A percentile compares a stretch with the other conserved stretches of the same genome.
These are phyloP conservation scores for Aspergillus sp. DNA, from an alignment of 2,329 filamentous ascomycete species.

Conservation along the genomic window DNA sequence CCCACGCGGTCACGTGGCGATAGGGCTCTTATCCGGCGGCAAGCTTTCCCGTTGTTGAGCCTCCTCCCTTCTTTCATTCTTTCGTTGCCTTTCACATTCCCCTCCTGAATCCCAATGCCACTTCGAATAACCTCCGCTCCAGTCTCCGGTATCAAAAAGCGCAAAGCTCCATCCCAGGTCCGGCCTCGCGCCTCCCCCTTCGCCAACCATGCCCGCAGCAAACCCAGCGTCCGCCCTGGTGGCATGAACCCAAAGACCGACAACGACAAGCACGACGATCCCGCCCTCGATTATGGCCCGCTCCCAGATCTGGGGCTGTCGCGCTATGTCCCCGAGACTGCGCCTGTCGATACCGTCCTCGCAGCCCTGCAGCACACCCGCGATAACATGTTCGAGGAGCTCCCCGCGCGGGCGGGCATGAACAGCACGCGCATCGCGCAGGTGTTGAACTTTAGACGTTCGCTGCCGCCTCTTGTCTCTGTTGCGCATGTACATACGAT, in stretches of 20 bases:
- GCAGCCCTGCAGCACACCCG: slow-evolving; percentile 56
- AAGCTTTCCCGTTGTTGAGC: background rate
- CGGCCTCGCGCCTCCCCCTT: slow-evolving; percentile 42
- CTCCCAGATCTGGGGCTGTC: slow-evolving; percentile 55
- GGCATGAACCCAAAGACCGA: slow-evolving; percentile 19
- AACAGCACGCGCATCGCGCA: slow-evolving; percentile 61
- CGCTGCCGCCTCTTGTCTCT: slow-evolving; percentile 59
- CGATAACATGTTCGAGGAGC: slow-evolving; percentile 54
- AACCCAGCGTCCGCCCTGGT: slow-evolving; percentile 32
- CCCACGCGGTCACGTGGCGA: background rate
- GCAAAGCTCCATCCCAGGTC: slow-evolving; percentile 32
- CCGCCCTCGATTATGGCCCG: slow-evolving; percentile 33
- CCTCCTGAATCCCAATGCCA: slow-evolving; percentile 37
- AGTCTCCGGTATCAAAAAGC: slow-evolving; percentile 46
- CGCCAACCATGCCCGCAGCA: slow-evolving; percentile 40
- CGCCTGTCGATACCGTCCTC: slow-evolving; percentile 49
- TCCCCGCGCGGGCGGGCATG: slow-evolving; percentile 61
- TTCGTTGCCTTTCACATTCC: slow-evolving; percentile 6
- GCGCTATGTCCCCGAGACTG: slow-evolving; percentile 48
- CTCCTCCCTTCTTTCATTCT: background rate
- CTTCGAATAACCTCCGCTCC: slow-evolving; percentile 49
- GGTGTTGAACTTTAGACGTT: slow-evolving; percentile 56
- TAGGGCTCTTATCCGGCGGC: background rate
- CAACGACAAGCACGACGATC: slow-evolving; percentile 9
- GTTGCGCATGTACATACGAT: slow-evolving; percentile 62